Conservation (phyloP, 306 rosid species). For the Cicer judaicum region DNA sequence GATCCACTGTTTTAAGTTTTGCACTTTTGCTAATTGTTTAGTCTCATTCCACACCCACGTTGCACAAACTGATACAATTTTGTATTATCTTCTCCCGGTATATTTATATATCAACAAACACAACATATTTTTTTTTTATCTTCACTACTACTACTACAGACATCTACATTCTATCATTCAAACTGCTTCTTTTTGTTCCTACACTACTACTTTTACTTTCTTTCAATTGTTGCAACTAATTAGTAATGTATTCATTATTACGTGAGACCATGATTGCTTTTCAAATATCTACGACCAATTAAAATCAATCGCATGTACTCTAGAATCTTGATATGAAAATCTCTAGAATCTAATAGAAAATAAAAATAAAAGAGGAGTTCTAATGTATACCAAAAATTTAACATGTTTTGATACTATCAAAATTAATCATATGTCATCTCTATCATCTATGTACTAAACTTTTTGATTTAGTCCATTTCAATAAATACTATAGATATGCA, state of each 20-base stretch:
- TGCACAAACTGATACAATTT: neutral
- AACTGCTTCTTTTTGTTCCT: conserved; percentile 16
- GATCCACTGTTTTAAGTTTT: conserved; percentile 32
- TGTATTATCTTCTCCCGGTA: conserved; percentile 36
- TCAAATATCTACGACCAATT: too few relatives aligned
- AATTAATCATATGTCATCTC: too few relatives aligned
- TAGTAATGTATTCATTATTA: neutral
- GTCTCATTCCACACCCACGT: conserved; percentile 24
- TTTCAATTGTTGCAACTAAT: conserved; percentile 5
- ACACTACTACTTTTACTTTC: neutral
- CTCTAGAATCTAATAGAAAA: too few relatives aligned
- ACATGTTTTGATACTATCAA: too few relatives aligned
- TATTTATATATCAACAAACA: neutral
- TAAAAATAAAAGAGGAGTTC: too few relatives aligned
- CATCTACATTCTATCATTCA: neutral
- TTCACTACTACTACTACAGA: neutral
- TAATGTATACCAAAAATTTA: too few relatives aligned
- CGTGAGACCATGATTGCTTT: too few relatives aligned
- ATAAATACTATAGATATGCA: too few relatives aligned
- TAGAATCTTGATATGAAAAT: too few relatives aligned
- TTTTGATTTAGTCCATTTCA: too few relatives aligned
- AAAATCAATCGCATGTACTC: too few relatives aligned
- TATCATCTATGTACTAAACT: too few relatives aligned
- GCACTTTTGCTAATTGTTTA: conserved; percentile 22
- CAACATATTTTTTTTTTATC: neutral